phyloP scores from a whole-genome alignment of 2,329 filamentous ascomycete species.

The Piedraia hortae region DNA sequence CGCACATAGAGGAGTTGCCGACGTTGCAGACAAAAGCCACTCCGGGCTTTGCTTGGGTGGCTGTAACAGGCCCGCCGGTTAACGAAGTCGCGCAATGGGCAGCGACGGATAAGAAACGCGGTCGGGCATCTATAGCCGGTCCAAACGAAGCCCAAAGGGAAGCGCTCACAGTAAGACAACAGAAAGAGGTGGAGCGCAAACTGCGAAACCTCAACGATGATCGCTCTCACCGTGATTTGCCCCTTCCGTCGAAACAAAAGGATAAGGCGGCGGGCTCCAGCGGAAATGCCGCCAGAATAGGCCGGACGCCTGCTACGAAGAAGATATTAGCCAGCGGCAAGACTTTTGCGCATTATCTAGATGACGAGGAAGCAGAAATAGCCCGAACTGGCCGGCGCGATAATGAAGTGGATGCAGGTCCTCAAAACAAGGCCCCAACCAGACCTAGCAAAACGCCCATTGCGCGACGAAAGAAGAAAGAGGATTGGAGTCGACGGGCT shows the following conservation, averaged over 20 bases:
- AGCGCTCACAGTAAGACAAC: conserved; percentile 55
- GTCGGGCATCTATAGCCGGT: conserved; percentile 22
- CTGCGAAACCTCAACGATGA: conserved; percentile 63
- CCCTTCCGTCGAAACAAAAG: conserved; percentile 25
- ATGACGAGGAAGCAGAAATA: conserved; percentile 42
- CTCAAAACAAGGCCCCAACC: conserved; percentile 4
- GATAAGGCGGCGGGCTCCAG: conserved; percentile 9
- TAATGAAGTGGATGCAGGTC: conserved; percentile 6
- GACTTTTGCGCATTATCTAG: conserved; percentile 58
- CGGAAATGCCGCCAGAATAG: conserved; percentile 17
- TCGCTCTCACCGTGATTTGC: conserved; percentile 35
- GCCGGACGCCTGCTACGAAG: conserved; percentile 41
- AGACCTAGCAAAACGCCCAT: conserved; percentile 13
- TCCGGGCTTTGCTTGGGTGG: conserved; percentile 80
- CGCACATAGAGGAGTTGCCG: conserved; percentile 59
- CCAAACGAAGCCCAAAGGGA: conserved; percentile 16
- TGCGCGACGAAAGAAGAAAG: conserved; percentile 9
- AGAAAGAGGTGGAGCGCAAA: conserved; percentile 54
- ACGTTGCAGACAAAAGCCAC: conserved; percentile 34
- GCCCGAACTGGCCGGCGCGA: conserved; percentile 11
- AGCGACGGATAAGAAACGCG: conserved; percentile 34
- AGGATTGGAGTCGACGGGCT: conserved; percentile 7
- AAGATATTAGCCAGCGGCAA: conserved; percentile 58
- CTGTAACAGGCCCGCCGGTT: conserved; percentile 37
- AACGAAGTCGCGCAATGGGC: conserved; percentile 21